phyloP scores from a whole-genome alignment of 495 filamentous ascomycete species.

The Thermothielavioides terrestris region DNA sequence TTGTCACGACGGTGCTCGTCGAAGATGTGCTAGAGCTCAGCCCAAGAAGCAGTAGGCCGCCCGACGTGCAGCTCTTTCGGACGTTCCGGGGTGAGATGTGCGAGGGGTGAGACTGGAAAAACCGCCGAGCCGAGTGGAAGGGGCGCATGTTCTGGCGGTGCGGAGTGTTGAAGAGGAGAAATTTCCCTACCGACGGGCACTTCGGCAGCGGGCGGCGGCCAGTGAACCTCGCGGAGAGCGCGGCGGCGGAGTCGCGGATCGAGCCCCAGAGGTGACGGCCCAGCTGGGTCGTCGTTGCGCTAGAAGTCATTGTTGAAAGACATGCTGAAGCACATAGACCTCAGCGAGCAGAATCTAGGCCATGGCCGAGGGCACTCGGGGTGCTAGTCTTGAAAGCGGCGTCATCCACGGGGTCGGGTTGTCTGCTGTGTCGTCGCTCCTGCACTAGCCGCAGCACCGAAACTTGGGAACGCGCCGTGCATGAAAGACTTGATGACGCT shows the following conservation, averaged over 20 bases:
- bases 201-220: slow-evolving; percentile 18
- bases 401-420: neutral
- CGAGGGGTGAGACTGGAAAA: slow-evolving; percentile 10
- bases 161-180: slow-evolving; percentile 4
- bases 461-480: slow-evolving; percentile 14
- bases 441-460: neutral
- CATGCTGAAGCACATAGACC: slow-evolving; percentile 24
- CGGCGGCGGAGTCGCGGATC: slow-evolving; percentile 32
- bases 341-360: slow-evolving; percentile 12
- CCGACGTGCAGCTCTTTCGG: slow-evolving; percentile 36
- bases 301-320: slow-evolving; percentile 40
- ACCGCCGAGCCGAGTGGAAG: slow-evolving; percentile 18
- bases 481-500: slow-evolving; percentile 23
- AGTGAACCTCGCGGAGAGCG: slow-evolving; percentile 28
- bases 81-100: slow-evolving; percentile 23
- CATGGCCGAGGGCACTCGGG: slow-evolving; percentile 9
- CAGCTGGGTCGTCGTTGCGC: slow-evolving; percentile 36
- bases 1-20: slow-evolving; percentile 31
- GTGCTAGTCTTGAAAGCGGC: neutral
- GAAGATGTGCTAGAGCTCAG: slow-evolving; percentile 31
- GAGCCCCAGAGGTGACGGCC: slow-evolving; percentile 38
- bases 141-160: slow-evolving; percentile 12
- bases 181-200: slow-evolving; percentile 9
- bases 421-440: too few species aligned
- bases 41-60: slow-evolving; percentile 33